phyloP scores from a whole-genome alignment of 805 yeast species.

The Ogataea nakhonphanomensis region DNA sequence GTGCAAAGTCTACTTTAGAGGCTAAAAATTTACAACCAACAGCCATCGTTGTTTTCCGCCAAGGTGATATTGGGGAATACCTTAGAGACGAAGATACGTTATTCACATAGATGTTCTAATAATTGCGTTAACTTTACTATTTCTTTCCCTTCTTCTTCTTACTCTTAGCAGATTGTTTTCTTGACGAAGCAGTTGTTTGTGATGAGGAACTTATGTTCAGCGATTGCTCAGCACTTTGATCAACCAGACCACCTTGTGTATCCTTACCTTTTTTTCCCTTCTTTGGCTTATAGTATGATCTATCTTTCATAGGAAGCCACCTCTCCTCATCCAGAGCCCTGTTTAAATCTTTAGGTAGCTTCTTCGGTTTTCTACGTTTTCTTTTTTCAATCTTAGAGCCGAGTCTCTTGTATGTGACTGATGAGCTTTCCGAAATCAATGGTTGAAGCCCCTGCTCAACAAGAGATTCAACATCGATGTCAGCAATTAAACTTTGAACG shows the following conservation, averaged over 20 bases:
- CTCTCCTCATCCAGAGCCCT: constrained; percentile 63
- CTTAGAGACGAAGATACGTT: constrained; percentile 96
- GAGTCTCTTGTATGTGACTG: constrained; percentile 3
- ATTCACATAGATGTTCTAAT: constrained; percentile 54
- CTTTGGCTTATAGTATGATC: constrained; percentile 79
- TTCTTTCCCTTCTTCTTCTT: constrained; percentile 32
- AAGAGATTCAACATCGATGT: constrained; percentile 32
- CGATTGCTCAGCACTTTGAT: constrained; percentile 41
- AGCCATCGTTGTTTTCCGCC: constrained; percentile 92
- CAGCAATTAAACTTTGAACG: constrained; percentile 27
- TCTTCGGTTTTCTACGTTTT: constrained; percentile 28
- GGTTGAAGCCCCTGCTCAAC: constrained; percentile 30
- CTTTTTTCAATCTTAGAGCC: constrained; percentile 20
- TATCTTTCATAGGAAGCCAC: constrained; percentile 87
- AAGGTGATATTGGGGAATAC: constrained; percentile 96
- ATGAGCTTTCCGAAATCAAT: constrained; percentile 15
- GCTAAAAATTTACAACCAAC: constrained; percentile 88
- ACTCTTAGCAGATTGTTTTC: constrained; percentile 18
- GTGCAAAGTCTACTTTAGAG: constrained; percentile 88
- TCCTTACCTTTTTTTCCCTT: constrained; percentile 56
- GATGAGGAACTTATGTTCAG: constrained; percentile 22
- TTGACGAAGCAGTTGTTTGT: constrained; percentile 13
- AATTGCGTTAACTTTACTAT: constrained; percentile 6
- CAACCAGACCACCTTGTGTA: constrained; percentile 61
- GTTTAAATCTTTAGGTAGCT: constrained; percentile 24